Evolutionary conservation across 225 moss, liverwort and hornwort genomes (phyloP), one percentile per base, ranked within the genome.

Genomic region (Pseudoscleropodium purum): DNA sequence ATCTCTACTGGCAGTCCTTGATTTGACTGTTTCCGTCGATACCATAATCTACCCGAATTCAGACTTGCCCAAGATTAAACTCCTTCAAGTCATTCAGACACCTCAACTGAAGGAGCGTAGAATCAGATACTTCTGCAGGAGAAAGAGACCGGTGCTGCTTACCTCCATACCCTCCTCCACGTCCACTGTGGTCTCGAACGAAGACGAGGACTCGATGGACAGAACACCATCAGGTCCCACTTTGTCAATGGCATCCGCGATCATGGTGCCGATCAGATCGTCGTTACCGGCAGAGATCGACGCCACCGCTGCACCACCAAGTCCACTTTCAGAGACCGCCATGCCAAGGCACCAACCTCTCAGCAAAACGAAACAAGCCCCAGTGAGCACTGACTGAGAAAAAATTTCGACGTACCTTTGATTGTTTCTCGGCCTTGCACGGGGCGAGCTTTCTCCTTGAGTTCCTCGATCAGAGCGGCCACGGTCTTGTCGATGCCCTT

Each of bases 161-260:
- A 98, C 98, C 97, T 99, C 98, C 98, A 99, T 99, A 31, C 98
- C 98, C 96, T 99, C 98, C 92, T 99, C 98, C 80, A 80, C 80
- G 80, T 80, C 47, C 62, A 96, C 98, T 1, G 97, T 99, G 9
- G 97, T 99, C 92, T 99, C 96, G 86, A 96, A 99, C 39, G 98
- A 99, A 61, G 98, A 99, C 33, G 98, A 99, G 2, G 97, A 99
- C 87, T 99, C 98, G 82, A 99, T 99, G 8, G 98, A 99, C 85
- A 99, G 69, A 39, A 99, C 98, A 75, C 98, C 98, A 86, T 99
- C 98, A 4, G 97, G 97, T 36, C 97, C 98, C 59, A 99, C 98
- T 91, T 99, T 99, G 92, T 99, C 98, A 39, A 99, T 95, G 83
- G 98, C 97, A 88, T 99, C 98, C 41, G 98, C 98, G 79, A 99